Base-by-base conservation (phyloP, 331 rosid genomes). In the Spiraea crenata region DNA sequence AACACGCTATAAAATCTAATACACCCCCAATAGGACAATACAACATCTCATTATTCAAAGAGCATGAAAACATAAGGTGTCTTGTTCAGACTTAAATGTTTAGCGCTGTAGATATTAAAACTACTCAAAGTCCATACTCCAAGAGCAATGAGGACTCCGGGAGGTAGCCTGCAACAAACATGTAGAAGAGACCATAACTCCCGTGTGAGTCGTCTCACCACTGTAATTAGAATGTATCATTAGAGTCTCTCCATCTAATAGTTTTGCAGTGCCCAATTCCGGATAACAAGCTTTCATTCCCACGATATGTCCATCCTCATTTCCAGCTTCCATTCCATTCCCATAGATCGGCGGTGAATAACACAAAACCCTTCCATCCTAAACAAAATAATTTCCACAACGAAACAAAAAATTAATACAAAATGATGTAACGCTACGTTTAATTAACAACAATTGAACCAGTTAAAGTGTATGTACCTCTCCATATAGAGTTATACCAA, bases 231-330 rank as follows among this genome's bases (percentile, higher is more conserved):
- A 56, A 39, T 67, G 78, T 0, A 85, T 38, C 49, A 63, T 72
- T 55, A 90, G 11, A 10, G 58, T 70, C 79, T 90, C 96, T 40
- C 81, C 87, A 55, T 80, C 76, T 15, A 4, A 11, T 57, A 90
- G 84, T 75, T 84, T 78, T 11, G 81, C 51, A 16, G 92, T 74
- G 38, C 96, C 95, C 7, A 80, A 80, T 58, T 4, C 2, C 25
- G 95, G 95, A 46, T 78, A 88, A 75, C 96, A 88, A 3, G 90
- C 81, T 0, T 89, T 31, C 92, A 90, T 90, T 74, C 86, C 96
- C n/a, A 88, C 95, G 9, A 90, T 17, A 45, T 86, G 88, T 0
- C 96, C 96, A 31, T 60, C 63, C 79, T 90, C 96, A 16, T 90
- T 75, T 56, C 92, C 97, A 63, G 74, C 89, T 82, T 80, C 79